phyloP scores from a whole-genome alignment of 2,329 filamentous ascomycete genomes.

The Nemania abortiva region DNA sequence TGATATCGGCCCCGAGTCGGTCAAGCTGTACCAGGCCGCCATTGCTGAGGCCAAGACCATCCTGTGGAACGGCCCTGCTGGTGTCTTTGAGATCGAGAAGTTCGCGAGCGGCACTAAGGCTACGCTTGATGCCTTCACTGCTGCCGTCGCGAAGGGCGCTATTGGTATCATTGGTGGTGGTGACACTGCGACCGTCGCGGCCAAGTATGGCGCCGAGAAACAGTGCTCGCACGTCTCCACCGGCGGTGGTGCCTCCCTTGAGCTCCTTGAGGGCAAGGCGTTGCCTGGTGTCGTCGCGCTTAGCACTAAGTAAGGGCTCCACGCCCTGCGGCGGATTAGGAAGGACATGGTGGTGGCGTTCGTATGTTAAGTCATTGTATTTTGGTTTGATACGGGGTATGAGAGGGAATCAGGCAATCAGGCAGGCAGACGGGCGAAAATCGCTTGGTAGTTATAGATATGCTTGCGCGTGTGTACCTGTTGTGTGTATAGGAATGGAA shows the following conservation, averaged over 20 bases:
- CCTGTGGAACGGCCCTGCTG: constrained; percentile 97
- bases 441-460: not conserved
- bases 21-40: constrained; percentile 87
- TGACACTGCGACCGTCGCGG: constrained; percentile 96
- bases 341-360: not conserved
- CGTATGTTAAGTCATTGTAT: not conserved
- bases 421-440: not conserved
- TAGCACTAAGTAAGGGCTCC: constrained; percentile 74
- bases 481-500: not conserved
- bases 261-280: constrained; percentile 98
- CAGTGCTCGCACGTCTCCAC: constrained; percentile 99
- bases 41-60: constrained; percentile 94
- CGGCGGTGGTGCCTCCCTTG: constrained; percentile 92
- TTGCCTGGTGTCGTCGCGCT: constrained; percentile 93
- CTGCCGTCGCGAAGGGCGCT: constrained; percentile 83
- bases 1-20: constrained; percentile 90
- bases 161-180: constrained; percentile 99
- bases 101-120: constrained; percentile 94
- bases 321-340: too few species aligned
- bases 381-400: not conserved
- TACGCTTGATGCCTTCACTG: constrained; percentile 89
- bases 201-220: constrained; percentile 95
- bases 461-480: not conserved
- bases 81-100: constrained; percentile 96
- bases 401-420: not conserved